These are phyloP conservation scores for Arthonia radiata DNA, from an alignment of 495 filamentous ascomycete species.

Conservation along the genomic window DNA sequence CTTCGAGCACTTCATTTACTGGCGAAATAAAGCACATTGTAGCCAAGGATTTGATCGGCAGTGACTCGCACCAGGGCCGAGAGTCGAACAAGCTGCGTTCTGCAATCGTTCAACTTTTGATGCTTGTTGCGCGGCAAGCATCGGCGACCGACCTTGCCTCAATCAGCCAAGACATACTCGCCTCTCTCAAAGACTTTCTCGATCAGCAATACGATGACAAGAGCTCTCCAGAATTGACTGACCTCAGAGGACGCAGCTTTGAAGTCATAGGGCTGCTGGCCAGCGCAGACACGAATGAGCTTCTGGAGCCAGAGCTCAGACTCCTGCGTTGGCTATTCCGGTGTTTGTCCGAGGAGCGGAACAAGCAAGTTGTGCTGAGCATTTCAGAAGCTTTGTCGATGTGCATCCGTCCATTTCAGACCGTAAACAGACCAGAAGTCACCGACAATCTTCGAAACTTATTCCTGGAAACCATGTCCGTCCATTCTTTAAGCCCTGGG, in stretches of 20 bases:
- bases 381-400: constrained; percentile 63
- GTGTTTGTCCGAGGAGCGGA: constrained; percentile 55
- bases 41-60: constrained; percentile 31
- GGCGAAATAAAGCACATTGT: constrained; percentile 41
- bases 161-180: constrained; percentile 47
- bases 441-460: constrained; percentile 22
- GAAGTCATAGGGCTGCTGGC: constrained; percentile 68
- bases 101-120: constrained; percentile 70
- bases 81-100: constrained; percentile 50
- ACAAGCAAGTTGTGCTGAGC: constrained; percentile 51
- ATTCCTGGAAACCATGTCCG: constrained; percentile 9
- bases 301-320: constrained; percentile 28
- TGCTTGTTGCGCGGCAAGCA: constrained; percentile 62
- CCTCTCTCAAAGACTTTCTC: constrained; percentile 47
- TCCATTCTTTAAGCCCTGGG: constrained; percentile 18
- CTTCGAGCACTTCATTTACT: constrained; percentile 35
- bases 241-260: constrained; percentile 50
- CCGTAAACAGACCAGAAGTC: constrained; percentile 4
- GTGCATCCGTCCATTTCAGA: not conserved
- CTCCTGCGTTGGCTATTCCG: constrained; percentile 57
- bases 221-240: constrained; percentile 31
- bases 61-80: constrained; percentile 27
- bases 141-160: constrained; percentile 27
- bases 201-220: constrained; percentile 62
- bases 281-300: constrained; percentile 21